phyloP scores from a whole-genome alignment of 2,329 filamentous ascomycete species.

The Aureobasidium sp. region DNA sequence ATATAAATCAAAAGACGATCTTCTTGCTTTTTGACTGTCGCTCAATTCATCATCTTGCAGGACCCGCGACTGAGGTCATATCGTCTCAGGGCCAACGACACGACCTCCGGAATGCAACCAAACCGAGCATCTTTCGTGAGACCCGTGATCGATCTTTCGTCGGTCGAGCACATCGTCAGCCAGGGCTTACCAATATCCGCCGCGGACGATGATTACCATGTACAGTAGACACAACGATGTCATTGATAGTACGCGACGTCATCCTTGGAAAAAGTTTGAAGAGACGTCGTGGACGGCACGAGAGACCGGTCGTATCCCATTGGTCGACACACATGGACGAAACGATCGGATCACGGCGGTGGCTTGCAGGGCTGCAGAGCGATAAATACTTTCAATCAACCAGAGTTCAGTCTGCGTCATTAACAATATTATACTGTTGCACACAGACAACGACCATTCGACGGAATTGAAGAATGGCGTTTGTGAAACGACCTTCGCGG shows the following conservation, averaged over 20 bases:
- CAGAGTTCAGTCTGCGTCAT: not conserved
- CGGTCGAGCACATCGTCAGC: not conserved
- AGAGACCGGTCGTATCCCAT: not conserved
- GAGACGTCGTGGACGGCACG: not conserved
- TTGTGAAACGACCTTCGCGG: not conserved
- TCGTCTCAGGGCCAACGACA: not conserved
- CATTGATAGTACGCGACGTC: not conserved
- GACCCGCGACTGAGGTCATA: conserved; percentile 7
- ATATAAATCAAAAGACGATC: not conserved
- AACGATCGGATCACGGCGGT: conserved; percentile 8
- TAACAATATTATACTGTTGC: not conserved
- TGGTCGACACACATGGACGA: not conserved
- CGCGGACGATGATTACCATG: not conserved
- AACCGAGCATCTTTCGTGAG: not conserved
- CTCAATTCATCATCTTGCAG: not conserved
- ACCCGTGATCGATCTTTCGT: conserved; percentile 1
- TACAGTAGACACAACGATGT: not conserved
- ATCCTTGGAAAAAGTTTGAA: not conserved
- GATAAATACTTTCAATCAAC: not conserved
- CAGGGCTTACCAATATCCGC: not conserved
- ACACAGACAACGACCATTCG: not conserved
- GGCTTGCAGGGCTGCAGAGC: conserved; percentile 6
- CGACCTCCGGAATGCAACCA: not conserved
- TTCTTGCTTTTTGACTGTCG: not conserved
- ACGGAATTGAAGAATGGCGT: not conserved